Base-by-base conservation (phyloP, 805 yeast species). In the Pichia gijzeniarum region DNA sequence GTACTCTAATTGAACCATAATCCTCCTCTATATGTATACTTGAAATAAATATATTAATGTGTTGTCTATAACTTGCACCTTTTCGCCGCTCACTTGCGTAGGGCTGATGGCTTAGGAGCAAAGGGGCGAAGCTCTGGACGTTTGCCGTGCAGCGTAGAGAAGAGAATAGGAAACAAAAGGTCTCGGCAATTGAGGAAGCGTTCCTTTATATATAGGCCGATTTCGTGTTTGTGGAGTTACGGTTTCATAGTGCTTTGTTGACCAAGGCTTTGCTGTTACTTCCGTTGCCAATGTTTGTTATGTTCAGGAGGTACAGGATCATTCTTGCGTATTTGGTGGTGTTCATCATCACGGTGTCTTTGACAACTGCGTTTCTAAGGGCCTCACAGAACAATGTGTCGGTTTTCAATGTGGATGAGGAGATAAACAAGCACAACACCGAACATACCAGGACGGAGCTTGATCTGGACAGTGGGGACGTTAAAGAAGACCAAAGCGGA, bases 1-100 rank as follows among this genome's bases (percentile, higher is more conserved):
- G 2, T 62, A 57, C 46, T 51, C 48, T n/a, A 37, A 42, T 35
- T 43, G 17, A 34, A n/a, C 7, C 10, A n/a, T 10, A 19, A 3
- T n/a, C 3, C n/a, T n/a, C n/a, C n/a, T n/a, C n/a, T n/a, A n/a
- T n/a, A n/a, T n/a, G n/a, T n/a, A n/a, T n/a, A n/a, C n/a, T n/a
- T n/a, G n/a, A n/a, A n/a, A n/a, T n/a, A n/a, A n/a, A n/a, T n/a
- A n/a, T n/a, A n/a, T n/a, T n/a, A n/a, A n/a, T n/a, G n/a, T n/a
- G n/a, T n/a, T n/a, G n/a, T n/a, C n/a, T n/a, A n/a, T n/a, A n/a
- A n/a, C n/a, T n/a, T n/a, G n/a, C n/a, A n/a, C n/a, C n/a, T n/a
- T n/a, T n/a, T n/a, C n/a, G n/a, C n/a, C n/a, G n/a, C n/a, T n/a
- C n/a, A n/a, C n/a, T n/a, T n/a, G n/a, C n/a, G n/a, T n/a, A n/a